A percentile compares a stretch with the other conserved stretches of the same genome.
These are phyloP conservation scores for Phaffia australis DNA, from an alignment of 768 basidiomycete species.

Conservation along the genomic window DNA sequence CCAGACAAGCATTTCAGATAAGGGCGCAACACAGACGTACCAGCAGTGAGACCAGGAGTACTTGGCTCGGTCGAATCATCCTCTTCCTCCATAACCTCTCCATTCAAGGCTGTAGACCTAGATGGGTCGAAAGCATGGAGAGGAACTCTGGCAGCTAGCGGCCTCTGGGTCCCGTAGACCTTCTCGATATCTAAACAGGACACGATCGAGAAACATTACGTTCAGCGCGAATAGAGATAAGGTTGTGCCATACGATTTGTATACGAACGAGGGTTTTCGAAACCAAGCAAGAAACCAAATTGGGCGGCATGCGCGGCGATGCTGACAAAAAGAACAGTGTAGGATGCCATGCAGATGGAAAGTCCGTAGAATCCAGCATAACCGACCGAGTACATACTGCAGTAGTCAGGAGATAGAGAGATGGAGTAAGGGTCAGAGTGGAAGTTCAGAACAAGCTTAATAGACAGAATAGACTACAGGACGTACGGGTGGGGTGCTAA, in stretches of 20 bases:
- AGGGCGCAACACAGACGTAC: constrained; percentile 25
- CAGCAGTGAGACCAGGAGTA: constrained; percentile 37
- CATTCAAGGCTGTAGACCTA: background rate
- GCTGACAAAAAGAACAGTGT: constrained; percentile 70
- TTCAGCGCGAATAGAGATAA: background rate
- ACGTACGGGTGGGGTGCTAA: constrained; percentile 46
- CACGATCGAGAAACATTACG: background rate
- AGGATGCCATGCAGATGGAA: constrained; percentile 73
- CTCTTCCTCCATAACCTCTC: background rate
- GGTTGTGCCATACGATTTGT: background rate
- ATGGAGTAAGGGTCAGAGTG: background rate
- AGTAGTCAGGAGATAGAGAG: background rate
- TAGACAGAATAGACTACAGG: background rate
- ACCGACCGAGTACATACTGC: constrained; percentile 73
- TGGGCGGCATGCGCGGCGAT: constrained; percentile 91
- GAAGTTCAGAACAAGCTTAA: background rate
- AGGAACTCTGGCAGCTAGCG: constrained; percentile 73
- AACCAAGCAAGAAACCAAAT: constrained; percentile 87
- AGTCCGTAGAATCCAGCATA: constrained; percentile 85
- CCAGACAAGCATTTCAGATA: too few species aligned
- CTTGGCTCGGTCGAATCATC: constrained; percentile 10
- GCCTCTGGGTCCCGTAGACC: constrained; percentile 76
- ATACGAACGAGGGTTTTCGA: constrained; percentile 88
- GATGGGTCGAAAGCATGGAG: constrained; percentile 18
- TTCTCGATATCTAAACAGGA: constrained; percentile 66